A percentile compares a stretch with the other conserved stretches of the same genome.
phyloP scores from a whole-genome alignment of 208 protist genomes.

The Strigomonas culicis region DNA sequence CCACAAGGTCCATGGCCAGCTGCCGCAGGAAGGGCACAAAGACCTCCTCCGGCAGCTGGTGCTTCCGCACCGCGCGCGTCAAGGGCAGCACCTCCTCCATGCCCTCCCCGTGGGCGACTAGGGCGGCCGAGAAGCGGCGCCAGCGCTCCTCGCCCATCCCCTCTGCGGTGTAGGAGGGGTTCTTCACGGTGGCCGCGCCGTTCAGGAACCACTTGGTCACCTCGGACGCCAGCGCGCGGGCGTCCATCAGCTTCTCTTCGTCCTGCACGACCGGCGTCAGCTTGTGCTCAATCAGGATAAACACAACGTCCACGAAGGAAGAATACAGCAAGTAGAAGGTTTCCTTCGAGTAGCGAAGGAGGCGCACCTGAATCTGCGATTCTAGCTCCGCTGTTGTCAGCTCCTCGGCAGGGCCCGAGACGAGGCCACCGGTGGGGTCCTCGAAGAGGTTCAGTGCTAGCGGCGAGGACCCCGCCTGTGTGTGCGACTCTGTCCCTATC shows the following conservation, averaged over 20 bases:
- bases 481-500: slow-evolving; percentile 6
- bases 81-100: slow-evolving; percentile 65
- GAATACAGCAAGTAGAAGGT: slow-evolving; percentile 76
- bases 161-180: slow-evolving; percentile 38
- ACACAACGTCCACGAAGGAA: slow-evolving; percentile 65
- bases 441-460: slow-evolving; percentile 76
- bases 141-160: slow-evolving; percentile 45
- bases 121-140: slow-evolving; percentile 16
- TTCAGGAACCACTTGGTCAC: slow-evolving; percentile 71
- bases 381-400: slow-evolving; percentile 63
- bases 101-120: slow-evolving; percentile 37
- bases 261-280: slow-evolving; percentile 30
- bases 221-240: slow-evolving; percentile 24
- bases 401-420: slow-evolving; percentile 64
- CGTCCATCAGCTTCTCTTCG: neutral
- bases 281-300: slow-evolving; percentile 36
- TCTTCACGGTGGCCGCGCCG: slow-evolving; percentile 40
- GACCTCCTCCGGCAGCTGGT: slow-evolving; percentile 51
- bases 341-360: slow-evolving; percentile 40
- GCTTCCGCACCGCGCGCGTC: slow-evolving; percentile 41
- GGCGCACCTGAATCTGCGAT: slow-evolving; percentile 51
- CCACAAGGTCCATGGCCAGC: slow-evolving; percentile 62
- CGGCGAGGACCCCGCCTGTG: slow-evolving; percentile 13
- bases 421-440: slow-evolving; percentile 81
- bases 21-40: slow-evolving; percentile 73